phyloP scores from a whole-genome alignment of 176 grass and related monocot species.

The Avena atlantica region DNA sequence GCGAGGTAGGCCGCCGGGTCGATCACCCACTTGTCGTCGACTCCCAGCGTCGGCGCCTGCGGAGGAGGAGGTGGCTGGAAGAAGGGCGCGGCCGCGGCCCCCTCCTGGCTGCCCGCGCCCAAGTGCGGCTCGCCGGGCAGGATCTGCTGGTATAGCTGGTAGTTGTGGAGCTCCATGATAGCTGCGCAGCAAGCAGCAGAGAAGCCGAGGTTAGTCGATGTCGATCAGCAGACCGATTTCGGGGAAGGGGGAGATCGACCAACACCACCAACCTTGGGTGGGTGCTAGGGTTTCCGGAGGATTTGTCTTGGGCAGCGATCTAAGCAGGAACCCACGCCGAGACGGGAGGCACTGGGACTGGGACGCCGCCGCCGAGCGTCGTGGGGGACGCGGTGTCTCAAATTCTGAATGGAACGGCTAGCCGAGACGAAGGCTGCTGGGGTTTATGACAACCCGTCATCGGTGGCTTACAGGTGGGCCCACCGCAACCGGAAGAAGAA shows the following conservation, averaged over 20 bases:
- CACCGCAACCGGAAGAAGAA: no score
- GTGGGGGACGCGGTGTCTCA: not conserved
- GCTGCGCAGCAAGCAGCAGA: not conserved
- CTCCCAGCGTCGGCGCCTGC: not conserved
- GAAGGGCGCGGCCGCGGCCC: not conserved
- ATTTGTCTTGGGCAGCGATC: not conserved
- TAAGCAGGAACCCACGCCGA: not conserved
- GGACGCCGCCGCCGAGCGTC: not conserved
- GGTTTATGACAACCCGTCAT: not conserved
- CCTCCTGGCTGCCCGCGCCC: not conserved
- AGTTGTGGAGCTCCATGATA: not conserved
- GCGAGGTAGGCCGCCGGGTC: not conserved
- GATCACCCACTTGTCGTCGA: not conserved
- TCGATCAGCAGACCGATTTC: not conserved
- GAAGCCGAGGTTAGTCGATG: not conserved
- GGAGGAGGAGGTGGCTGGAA: not conserved
- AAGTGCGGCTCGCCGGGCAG: not conserved
- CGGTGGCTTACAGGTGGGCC: not conserved
- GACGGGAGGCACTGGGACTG: not conserved
- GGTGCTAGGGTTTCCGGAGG: not conserved
- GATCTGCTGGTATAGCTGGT: not conserved
- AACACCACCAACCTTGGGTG: no score
- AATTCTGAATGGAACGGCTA: not conserved
- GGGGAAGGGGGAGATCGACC: not conserved
- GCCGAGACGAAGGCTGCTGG: not conserved